Evolutionary conservation across 495 filamentous ascomycete genomes (phyloP), one percentile per base, ranked within the genome.

Genomic region (Ascodesmis nigricans): DNA sequence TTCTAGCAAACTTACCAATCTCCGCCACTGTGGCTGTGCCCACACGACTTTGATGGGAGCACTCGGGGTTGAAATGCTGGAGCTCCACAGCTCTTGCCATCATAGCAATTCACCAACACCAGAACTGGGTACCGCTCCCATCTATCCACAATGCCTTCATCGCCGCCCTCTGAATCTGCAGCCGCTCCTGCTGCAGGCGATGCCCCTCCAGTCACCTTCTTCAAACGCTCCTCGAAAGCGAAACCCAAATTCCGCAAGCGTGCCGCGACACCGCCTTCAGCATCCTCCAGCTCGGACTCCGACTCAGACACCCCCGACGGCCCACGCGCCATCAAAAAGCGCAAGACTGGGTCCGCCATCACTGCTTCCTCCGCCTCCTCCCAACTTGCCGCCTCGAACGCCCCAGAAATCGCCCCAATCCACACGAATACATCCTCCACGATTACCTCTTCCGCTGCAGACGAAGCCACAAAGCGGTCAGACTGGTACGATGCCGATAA

Each of bases 391-490:
- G 49, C 57, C 5, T 35, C 54, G 2, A 56, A 64, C 42, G 40
- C 55, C 6, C 43, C 55, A 20, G 59, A 65, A n/a, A 46, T 62
- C 13, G 56, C 63, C 14, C 65, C 70, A 19, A 57, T 66, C 38
- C 75, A 69, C 49, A 53, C 63, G 26, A 71, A 71, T 31, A 66
- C 72, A 43, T 61, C 65, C 16, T 64, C 58, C 32, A 51, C 58
- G 3, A 59, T 59, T 9, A 67, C 90, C 26, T 62, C 70, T 18
- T 57, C 61, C 38, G 67, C 64, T 38, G 81, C 82, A 50, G 84
- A 92, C 49, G 35, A 37, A n/a, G 87, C 87, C n/a, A 95, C 87
- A 3, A 92, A 90, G 43, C 65, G 69, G 14, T 71, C 66, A n/a
- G 77, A 90, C 52, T 92, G 82, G 81, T 87, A 76, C 56, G 75